Evolutionary conservation across 441 rosid genomes (phyloP), one percentile per base, ranked within the genome.

Genomic region (Codiaeum variegatum): DNA sequence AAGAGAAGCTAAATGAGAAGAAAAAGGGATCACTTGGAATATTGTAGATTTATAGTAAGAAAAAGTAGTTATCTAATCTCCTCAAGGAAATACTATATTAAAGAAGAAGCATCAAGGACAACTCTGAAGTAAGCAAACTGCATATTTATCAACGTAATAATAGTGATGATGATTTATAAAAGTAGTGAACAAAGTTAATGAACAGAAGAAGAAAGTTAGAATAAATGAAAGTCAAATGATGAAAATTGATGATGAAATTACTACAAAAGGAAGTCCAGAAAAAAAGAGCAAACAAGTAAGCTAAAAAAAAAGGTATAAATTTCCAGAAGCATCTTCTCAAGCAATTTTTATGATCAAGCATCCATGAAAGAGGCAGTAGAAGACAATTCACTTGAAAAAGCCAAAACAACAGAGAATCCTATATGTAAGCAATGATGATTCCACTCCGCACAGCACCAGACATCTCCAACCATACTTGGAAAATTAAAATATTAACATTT

Each of bases 261-360:
- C 63, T 70, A 52, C 44, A 71, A 42, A 42, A 65, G 49, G 15
- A 32, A 28, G 66, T 59, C 71, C 21, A 58, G 38, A 59, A 31
- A 59, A 55, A 61, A 44, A 66, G 58, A 40, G 58, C 11, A 47
- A 74, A 62, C 55, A 67, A 16, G 38, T 23, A 10, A n/a, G 40
- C 63, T 9, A 58, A 70, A 60, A 18, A 60, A 18, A 5, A 16
- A 16, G 66, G 51, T 64, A 26, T 40, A 38, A 40, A 23, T 5
- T 64, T 23, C 9, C 49, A 46, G 16, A 67, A n/a, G 60, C 62
- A 74, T 67, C 26, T 62, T 28, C n/a, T 29, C 31, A 59, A 49
- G 19, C 54, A 67, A 46, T 74, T 62, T n/a, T 60, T 46, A 66
- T 24, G 13, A 31, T 24, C 67, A 38, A 55, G 40, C 32, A 73